Percentiles rank a stretch among this genome's conserved stretches.
Evolutionary conservation across 176 grass and related monocot genomes (phyloP).

Genomic region (Oryza glaberrima): DNA sequence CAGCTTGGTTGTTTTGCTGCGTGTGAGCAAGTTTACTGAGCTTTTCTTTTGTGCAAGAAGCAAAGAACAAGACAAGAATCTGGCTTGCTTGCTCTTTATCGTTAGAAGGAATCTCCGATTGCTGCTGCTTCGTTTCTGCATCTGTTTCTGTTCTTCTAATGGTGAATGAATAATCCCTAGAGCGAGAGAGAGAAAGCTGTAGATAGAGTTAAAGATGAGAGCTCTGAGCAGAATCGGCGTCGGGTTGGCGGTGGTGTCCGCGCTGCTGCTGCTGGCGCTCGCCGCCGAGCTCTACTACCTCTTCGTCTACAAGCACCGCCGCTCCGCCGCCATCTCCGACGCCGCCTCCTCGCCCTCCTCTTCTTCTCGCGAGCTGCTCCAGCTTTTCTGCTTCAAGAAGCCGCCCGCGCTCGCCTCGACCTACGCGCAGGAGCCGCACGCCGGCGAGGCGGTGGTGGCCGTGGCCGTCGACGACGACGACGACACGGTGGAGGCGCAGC

Average conservation of each 20-base stretch:
- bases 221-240: slow-evolving; percentile 61
- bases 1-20: background rate
- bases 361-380: slow-evolving; percentile 57
- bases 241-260: slow-evolving; percentile 65
- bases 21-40: background rate
- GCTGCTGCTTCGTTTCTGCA: slow-evolving; percentile 5
- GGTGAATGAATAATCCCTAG: slow-evolving; percentile 40
- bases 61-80: background rate
- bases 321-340: slow-evolving; percentile 49
- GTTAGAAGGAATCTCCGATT: slow-evolving; percentile 1
- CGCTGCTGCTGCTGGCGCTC: slow-evolving; percentile 76
- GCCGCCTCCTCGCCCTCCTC: slow-evolving; percentile 48
- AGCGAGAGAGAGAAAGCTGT: background rate
- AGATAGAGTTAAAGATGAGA: slow-evolving; percentile 43
- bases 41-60: slow-evolving; percentile 16
- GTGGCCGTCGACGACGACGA: slow-evolving; percentile 41
- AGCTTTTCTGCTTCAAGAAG: slow-evolving; percentile 81
- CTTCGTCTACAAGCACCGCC: slow-evolving; percentile 74
- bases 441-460: background rate
- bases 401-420: slow-evolving; percentile 41
- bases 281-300: slow-evolving; percentile 86
- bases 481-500: slow-evolving; percentile 74
- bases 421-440: slow-evolving; percentile 45
- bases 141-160: slow-evolving; percentile 2
- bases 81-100: background rate